Evolutionary conservation across 177 flowering plant species (phyloP), one percentile per base, ranked within the genome.

Genomic region (Tripterygium wilfordii): DNA sequence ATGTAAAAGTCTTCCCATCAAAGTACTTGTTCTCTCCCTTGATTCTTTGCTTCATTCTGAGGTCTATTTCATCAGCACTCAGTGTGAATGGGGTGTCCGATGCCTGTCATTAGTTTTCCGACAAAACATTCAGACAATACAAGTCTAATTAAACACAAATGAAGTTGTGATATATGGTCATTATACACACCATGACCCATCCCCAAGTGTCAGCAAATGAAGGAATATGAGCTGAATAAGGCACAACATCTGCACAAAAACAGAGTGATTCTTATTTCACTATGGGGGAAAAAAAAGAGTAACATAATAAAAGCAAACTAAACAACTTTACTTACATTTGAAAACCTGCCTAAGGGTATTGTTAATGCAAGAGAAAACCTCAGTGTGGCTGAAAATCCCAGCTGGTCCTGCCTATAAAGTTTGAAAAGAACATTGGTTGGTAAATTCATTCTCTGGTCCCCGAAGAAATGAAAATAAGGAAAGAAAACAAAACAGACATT

Each of bases 131-230:
- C n/a, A n/a, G n/a, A n/a, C n/a, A n/a, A n/a, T n/a, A n/a, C n/a
- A n/a, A n/a, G n/a, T n/a, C n/a, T n/a, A n/a, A n/a, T n/a, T n/a
- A n/a, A 28, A 28, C 30, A 28, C 7, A 28, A 28, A 28, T 28
- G 30, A 28, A 10, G 30, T 28, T 10, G 30, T 10, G 30, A 10
- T 5, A 10, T 10, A 28, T 28, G n/a, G n/a, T n/a, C n/a, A n/a
- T n/a, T n/a, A n/a, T n/a, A n/a, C n/a, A 5, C 77, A 83, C 97
- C 95, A 89, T 82, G 68, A 89, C 76, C 97, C 97, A 89, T 58
- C 97, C 97, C 97, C 97, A 89, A 20, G 78, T 84, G 56, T 89
- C 97, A 66, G 97, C 97, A 74, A 63, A 86, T 13, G 97, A 89
- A 45, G 95, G 97, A 62, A 83, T 69, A 42, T 89, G 97, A 62